Evolutionary conservation across 768 basidiomycete species (phyloP), one percentile per base, ranked within the genome.

Genomic region (Tricholoma bakamatsutake): DNA sequence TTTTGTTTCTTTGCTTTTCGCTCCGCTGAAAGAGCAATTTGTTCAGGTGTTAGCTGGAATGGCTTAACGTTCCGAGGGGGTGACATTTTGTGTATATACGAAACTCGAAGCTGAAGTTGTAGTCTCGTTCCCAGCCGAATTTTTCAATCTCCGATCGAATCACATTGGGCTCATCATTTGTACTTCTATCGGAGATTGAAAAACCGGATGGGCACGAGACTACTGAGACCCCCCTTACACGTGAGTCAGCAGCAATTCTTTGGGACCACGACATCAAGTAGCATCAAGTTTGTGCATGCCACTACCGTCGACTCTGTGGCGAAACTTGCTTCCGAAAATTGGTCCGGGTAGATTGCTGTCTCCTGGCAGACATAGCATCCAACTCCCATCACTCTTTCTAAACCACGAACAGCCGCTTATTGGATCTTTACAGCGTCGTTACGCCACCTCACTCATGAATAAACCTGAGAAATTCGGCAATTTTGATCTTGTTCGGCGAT

Each of bases 401-500:
- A 57, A 31, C 35, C 5, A 57, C 58, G 50, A 59, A 50, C 54
- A 50, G 37, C 40, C 52, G 30, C 27, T 56, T 53, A 46, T 1
- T 39, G 27, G 35, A 13, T 53, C 50, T 52, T 35, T 24, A 50
- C 42, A 33, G 54, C 46, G 39, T 59, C 57, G 37, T 31, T 54
- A 48, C 54, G 60, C 60, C n/a, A n/a, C n/a, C 33, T 49, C 67
- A 48, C 58, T 57, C 54, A 77, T 77, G 67, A 56, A 66, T 34
- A 33, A 63, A 13, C 57, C 67, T 46, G 69, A 80, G 60, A 68
- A 72, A 18, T 83, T 80, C 63, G 90, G 87, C 49, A 89, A 93
- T 67, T 96, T 92, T 65, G 90, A 96, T 71, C 80, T 93, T 37
- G 71, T 94, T 55, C 86, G 85, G 65, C 78, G 80, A 17, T 73